Base-by-base conservation (phyloP, 148 eudicot species). In the Vaccinium darrowii region DNA sequence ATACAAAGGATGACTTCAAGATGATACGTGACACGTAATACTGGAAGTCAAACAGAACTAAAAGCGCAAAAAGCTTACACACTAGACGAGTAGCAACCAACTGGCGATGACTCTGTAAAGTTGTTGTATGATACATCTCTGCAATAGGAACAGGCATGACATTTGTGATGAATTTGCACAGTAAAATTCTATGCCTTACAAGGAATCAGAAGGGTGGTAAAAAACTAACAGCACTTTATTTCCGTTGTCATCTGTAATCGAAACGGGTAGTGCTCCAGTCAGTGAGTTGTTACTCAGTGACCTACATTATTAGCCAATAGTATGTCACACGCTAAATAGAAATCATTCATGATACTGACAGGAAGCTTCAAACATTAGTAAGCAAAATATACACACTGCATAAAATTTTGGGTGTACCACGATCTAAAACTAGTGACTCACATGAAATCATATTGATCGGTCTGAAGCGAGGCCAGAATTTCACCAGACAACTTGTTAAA, bases 61-160 rank as follows among this genome's bases (percentile, higher is more conserved):
- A 52, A 25, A 33, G 7, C 47, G 33, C 51, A 62, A 86, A 56
- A 33, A 77, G 78, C 94, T 86, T 91, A 96, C 98, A 96, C 87
- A 2, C 65, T 87, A 50, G 92, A 86, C 73, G 90, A 77, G 81
- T 85, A 90, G 90, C 98, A 95, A 78, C 89, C 86, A 80, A 53
- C n/a, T 16, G 78, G 2, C 27, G 87, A 75, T 51, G 92, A 81
- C 16, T 83, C 84, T 3, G 92, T 91, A 56, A 95, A 95, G 86
- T 88, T 91, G 90, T 95, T 95, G 85, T 93, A 88, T 1, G 98
- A 95, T 84, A 95, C 43, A 88, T 95, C 96, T n/a, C 98, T 95
- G 94, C 90, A 89, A 60, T n/a, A 80, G 73, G 65, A 58, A 39
- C 21, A 19, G 53, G 53, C n/a, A 79, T 36, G 72, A 39, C 13